A percentile compares a stretch with the other conserved stretches of the same genome.
phyloP scores from a whole-genome alignment of 2,329 filamentous ascomycete species.

The Didymella pomorum region DNA sequence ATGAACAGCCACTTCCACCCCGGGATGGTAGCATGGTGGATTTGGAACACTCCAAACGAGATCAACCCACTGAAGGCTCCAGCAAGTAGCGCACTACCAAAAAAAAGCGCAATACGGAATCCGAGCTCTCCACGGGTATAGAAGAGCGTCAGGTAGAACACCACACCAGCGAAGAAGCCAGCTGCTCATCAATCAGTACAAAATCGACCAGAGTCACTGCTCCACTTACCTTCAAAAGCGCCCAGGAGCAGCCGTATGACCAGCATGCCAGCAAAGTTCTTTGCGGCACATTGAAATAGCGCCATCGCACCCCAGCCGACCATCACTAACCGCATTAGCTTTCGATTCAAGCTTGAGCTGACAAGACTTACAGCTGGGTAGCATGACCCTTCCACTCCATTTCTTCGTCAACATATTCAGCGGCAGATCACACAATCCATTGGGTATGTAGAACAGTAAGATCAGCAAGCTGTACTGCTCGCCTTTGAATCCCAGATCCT shows the following conservation, averaged over 20 bases:
- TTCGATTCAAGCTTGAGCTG: neutral
- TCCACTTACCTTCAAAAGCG: slow-evolving; percentile 47
- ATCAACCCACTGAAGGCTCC: slow-evolving; percentile 54
- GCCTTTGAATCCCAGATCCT: slow-evolving; percentile 54
- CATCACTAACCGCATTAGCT: slow-evolving; percentile 45
- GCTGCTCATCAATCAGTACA: slow-evolving; percentile 39
- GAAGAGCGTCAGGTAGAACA: slow-evolving; percentile 64
- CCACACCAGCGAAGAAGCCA: slow-evolving; percentile 63
- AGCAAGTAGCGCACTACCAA: slow-evolving; percentile 53
- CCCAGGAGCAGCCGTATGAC: slow-evolving; percentile 61
- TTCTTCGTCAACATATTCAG: slow-evolving; percentile 59
- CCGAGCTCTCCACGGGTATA: slow-evolving; percentile 54
- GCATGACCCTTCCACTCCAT: slow-evolving; percentile 56
- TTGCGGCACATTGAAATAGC: slow-evolving; percentile 59
- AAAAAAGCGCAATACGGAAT: slow-evolving; percentile 57
- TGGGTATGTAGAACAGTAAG: slow-evolving; percentile 61
- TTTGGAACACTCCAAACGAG: slow-evolving; percentile 58
- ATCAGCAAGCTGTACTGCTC: slow-evolving; percentile 57
- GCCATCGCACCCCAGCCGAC: slow-evolving; percentile 60
- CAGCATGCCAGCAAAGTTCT: slow-evolving; percentile 59
- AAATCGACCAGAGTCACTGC: neutral
- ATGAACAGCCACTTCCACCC: slow-evolving; percentile 58
- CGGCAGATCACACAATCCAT: slow-evolving; percentile 59
- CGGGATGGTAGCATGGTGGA: slow-evolving; percentile 55
- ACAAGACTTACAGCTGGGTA: slow-evolving; percentile 43